Evolutionary conservation across 2,329 filamentous ascomycete species (phyloP), one percentile per base, ranked within the genome.

Genomic region (Diaporthe vaccinii): DNA sequence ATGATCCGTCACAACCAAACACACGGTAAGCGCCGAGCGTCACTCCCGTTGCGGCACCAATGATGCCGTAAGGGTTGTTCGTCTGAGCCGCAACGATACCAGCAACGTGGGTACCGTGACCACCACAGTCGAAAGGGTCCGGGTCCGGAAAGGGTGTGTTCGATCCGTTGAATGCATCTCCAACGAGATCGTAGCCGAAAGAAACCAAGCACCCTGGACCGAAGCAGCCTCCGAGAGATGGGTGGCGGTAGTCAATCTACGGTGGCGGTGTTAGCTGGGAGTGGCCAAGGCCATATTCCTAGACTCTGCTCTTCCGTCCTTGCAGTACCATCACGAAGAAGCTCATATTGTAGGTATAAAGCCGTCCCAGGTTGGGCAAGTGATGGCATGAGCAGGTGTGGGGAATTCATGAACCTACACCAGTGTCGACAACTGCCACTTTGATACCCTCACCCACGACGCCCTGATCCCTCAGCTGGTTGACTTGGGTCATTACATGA

Each of bases 171-270:
- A 88, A 90, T 65, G 83, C 83, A 73, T 93, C 89, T 25, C 90
- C 91, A 25, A 91, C 87, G 57, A 91, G 84, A 77, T 92, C 90
- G 49, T 85, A 85, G 25, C 92, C 91, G 75, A 87, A 89, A 4
- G 86, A 85, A 25, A 93, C 89, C 55, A 92, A 84, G 78, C 88
- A 92, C 17, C 87, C 89, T 1, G 85, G 79, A 2, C 91, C 92
- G 79, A 92, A 93, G 79, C 91, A 91, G 62, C 90, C 91, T 49
- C 92, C 92, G 0, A 93, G 87, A 39, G 90, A 89, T 2, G 91
- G 89, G 78, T 93, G 91, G 0, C 84, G 86, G 79, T 92, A 93
- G 80, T 93, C 91, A 65, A 92, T 83, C 87, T 89, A 58, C 14
- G 8, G 39, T 69, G 14, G 2, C 41, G 77, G 80, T 67, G 81